These are phyloP conservation scores for Geranium rotundifolium DNA, from an alignment of 345 rosid genomes.

Conservation along the genomic window DNA sequence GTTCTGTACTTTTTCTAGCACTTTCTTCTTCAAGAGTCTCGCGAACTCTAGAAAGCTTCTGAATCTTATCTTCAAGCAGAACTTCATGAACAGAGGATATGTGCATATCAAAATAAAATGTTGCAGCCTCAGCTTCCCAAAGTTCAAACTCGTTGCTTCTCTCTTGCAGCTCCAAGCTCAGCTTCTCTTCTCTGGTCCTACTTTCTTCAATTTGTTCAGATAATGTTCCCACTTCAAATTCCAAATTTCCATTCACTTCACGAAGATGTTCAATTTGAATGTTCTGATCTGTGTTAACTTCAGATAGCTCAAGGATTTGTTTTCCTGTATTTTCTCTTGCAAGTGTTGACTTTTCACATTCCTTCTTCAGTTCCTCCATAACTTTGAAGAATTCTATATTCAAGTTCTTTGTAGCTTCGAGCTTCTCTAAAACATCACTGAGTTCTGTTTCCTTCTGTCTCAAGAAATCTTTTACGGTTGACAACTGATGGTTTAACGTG, in stretches of 20 bases:
- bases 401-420: slow-evolving; percentile 41
- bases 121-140: slow-evolving; percentile 89
- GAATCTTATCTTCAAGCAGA: slow-evolving; percentile 54
- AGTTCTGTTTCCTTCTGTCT: slow-evolving; percentile 49
- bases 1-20: slow-evolving; percentile 27
- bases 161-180: slow-evolving; percentile 71
- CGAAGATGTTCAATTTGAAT: slow-evolving; percentile 38
- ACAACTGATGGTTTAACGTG: slow-evolving; percentile 42
- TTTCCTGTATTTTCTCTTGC: slow-evolving; percentile 29
- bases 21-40: slow-evolving; percentile 42
- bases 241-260: slow-evolving; percentile 41
- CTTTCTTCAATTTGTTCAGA: slow-evolving; percentile 38
- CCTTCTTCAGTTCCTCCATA: slow-evolving; percentile 54
- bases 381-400: slow-evolving; percentile 42
- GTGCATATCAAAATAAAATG: slow-evolving; percentile 83
- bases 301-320: slow-evolving; percentile 30
- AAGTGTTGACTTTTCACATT: slow-evolving; percentile 34
- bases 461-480: slow-evolving; percentile 40
- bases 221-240: slow-evolving; percentile 28
- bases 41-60: slow-evolving; percentile 37
- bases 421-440: slow-evolving; percentile 53
- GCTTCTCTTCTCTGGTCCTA: slow-evolving; percentile 43
- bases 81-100: slow-evolving; percentile 55
- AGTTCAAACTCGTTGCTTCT: slow-evolving; percentile 63
- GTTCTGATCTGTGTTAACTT: slow-evolving; percentile 25